These are phyloP conservation scores for Trichosporon faecale DNA, from an alignment of 1,284 basidiomycete species.

Conservation along the genomic window DNA sequence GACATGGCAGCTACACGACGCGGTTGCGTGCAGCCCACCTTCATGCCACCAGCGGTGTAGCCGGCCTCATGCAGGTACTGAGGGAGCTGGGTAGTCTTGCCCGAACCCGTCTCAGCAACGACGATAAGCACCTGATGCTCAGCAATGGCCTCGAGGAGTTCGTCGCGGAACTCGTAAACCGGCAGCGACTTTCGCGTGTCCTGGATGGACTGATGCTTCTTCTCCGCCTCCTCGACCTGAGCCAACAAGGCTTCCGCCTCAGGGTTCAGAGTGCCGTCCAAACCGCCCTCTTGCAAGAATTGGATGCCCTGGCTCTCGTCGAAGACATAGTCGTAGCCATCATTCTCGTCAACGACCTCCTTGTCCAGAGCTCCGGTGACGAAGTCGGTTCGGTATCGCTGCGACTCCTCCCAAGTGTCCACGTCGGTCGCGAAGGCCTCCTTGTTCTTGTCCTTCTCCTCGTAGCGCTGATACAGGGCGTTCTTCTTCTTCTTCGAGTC, in stretches of 20 bases:
- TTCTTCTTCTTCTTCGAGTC: conserved; percentile 95
- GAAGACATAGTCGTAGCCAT: conserved; percentile 92
- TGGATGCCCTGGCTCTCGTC: conserved; percentile 96
- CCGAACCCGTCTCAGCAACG: conserved; percentile 90
- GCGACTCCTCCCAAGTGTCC: conserved; percentile 92
- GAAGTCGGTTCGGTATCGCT: conserved; percentile 84
- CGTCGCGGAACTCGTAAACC: conserved; percentile 79
- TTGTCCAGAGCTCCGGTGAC: conserved; percentile 87
- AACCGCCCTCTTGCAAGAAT: conserved; percentile 81
- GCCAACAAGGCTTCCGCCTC: conserved; percentile 80
- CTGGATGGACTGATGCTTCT: conserved; percentile 80
- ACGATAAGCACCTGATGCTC: conserved; percentile 90
- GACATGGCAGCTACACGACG: conserved; percentile 99
- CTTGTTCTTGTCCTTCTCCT: conserved; percentile 77
- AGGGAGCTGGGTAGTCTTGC: conserved; percentile 96
- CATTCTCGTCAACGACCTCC: conserved; percentile 65
- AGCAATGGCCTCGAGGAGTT: conserved; percentile 81
- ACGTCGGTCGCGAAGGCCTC: conserved; percentile 87
- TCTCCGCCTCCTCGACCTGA: conserved; percentile 89
- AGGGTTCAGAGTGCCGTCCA: conserved; percentile 76
- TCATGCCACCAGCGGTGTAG: conserved; percentile 80
- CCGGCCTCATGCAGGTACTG: conserved; percentile 98
- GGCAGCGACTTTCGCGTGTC: conserved; percentile 87
- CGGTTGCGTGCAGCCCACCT: conserved; percentile 96
- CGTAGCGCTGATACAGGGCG: conserved; percentile 89